Evolutionary conservation across 495 filamentous ascomycete species (phyloP).

Genomic region (Aspergillus nanangensis): DNA sequence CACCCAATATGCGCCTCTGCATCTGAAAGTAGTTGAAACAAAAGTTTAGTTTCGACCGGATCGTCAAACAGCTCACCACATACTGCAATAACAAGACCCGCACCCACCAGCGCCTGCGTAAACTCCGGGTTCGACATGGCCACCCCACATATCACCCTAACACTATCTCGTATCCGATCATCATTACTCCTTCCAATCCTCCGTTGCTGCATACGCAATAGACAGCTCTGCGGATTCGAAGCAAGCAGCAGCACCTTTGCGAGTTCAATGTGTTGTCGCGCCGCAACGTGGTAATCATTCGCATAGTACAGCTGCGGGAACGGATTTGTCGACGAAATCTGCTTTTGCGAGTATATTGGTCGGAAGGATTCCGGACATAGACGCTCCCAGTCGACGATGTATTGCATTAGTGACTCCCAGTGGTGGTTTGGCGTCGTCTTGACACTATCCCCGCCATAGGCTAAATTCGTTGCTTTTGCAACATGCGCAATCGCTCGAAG

Average conservation of each 20-base stretch:
- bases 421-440: neutral
- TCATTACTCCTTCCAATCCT: neutral
- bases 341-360: neutral
- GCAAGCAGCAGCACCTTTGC: neutral
- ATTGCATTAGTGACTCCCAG: constrained; percentile 2
- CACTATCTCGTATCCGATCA: neutral
- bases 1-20: constrained; percentile 1
- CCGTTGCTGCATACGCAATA: no score
- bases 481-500: neutral
- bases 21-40: neutral
- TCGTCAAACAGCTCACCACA: constrained; percentile 3
- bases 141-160: neutral
- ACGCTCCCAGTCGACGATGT: neutral
- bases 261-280: neutral
- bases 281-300: constrained; percentile 3
- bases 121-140: neutral
- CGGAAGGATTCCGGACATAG: neutral
- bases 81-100: neutral
- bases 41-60: neutral
- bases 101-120: neutral
- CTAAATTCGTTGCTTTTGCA: constrained; percentile 1
- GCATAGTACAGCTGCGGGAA: neutral
- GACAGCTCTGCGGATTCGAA: neutral
- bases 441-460: neutral
- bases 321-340: neutral